Evolutionary conservation across 148 eudicot genomes (phyloP).

Genomic region (Drosera capensis): DNA sequence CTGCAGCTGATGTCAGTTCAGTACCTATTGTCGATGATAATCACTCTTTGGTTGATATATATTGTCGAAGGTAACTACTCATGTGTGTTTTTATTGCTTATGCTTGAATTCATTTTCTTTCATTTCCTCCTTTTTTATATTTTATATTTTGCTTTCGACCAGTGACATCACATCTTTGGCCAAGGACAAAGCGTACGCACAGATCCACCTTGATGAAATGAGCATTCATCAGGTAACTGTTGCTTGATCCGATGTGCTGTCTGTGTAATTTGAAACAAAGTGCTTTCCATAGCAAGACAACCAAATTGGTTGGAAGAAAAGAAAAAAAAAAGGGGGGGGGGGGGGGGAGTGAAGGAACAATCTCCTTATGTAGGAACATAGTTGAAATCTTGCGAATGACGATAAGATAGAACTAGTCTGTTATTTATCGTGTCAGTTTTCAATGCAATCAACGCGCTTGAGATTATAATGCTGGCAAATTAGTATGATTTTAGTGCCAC

Average conservation of each 20-base stretch:
- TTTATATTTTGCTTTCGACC: conserved; percentile 7
- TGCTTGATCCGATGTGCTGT: background rate
- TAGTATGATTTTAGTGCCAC: too few species aligned
- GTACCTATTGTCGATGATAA: conserved; percentile 86
- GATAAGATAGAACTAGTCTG: too few species aligned
- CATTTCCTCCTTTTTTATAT: conserved; percentile 1
- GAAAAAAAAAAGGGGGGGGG: too few species aligned
- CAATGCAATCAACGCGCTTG: too few species aligned
- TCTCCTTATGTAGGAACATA: too few species aligned
- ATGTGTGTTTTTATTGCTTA: background rate
- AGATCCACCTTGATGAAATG: conserved; percentile 67
- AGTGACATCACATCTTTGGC: conserved; percentile 94
- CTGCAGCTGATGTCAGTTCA: conserved; percentile 84
- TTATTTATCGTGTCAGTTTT: too few species aligned
- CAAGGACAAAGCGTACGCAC: conserved; percentile 74
- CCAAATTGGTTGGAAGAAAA: too few species aligned
- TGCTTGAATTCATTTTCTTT: background rate
- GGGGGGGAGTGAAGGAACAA: too few species aligned
- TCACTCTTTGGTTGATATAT: conserved; percentile 77
- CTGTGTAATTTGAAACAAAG: too few species aligned
- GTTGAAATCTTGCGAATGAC: too few species aligned
- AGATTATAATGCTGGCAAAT: too few species aligned
- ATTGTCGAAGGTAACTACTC: conserved; percentile 58
- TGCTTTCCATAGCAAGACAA: too few species aligned
- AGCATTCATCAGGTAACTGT: conserved; percentile 62